phyloP scores from a whole-genome alignment of 202 grass and related monocot genomes.

The Tripidium arundinaceum region DNA sequence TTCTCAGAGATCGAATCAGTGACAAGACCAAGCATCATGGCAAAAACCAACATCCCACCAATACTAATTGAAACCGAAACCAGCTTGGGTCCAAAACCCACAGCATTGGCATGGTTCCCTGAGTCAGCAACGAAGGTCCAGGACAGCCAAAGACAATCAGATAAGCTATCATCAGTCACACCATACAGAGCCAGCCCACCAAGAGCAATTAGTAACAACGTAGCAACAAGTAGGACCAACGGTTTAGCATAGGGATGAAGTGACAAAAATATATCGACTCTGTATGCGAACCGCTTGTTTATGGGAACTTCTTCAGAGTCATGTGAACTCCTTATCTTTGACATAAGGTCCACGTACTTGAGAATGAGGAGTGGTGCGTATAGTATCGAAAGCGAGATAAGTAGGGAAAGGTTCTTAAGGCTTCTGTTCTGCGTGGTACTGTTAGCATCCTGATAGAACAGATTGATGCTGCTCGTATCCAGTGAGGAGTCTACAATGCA shows the following conservation, averaged over 20 bases:
- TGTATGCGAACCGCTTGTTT: conserved; percentile 64
- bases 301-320: conserved; percentile 56
- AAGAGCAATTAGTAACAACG: conserved; percentile 64
- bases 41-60: conserved; percentile 76
- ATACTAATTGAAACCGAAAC: conserved; percentile 75
- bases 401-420: conserved; percentile 45
- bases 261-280: conserved; percentile 66
- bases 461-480: conserved; percentile 7
- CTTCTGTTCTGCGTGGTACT: conserved; percentile 22
- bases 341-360: conserved; percentile 50
- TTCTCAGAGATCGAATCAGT: conserved; percentile 79
- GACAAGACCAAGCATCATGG: conserved; percentile 87
- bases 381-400: conserved; percentile 46
- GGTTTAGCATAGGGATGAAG: conserved; percentile 70
- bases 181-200: conserved; percentile 59
- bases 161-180: conserved; percentile 58
- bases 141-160: conserved; percentile 65
- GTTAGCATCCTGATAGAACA: conserved; percentile 12
- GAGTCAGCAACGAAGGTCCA: conserved; percentile 79
- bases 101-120: conserved; percentile 59
- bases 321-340: conserved; percentile 39
- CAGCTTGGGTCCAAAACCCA: conserved; percentile 61
- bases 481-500: conserved; percentile 28
- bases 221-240: conserved; percentile 61
- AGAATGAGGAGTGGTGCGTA: conserved; percentile 43